These are phyloP conservation scores for Hydrangea macrophylla DNA, from an alignment of 148 eudicot genomes.

Conservation along the genomic window DNA sequence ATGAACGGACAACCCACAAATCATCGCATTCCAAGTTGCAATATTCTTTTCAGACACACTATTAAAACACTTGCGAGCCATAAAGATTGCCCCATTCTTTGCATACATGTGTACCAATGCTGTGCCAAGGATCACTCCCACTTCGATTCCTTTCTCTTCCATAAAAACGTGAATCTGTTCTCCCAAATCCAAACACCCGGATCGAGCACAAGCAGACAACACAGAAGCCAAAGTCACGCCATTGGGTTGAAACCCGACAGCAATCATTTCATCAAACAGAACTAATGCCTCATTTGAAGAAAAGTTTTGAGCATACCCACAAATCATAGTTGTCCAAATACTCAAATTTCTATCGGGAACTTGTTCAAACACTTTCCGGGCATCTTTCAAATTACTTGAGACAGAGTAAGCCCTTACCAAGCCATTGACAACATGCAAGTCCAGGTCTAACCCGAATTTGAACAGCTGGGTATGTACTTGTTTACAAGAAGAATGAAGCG, in stretches of 20 bases:
- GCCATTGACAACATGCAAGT: constrained; percentile 61
- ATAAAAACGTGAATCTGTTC: constrained; percentile 48
- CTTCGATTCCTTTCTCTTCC: constrained; percentile 34
- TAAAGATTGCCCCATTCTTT: constrained; percentile 56
- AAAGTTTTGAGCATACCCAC: constrained; percentile 70
- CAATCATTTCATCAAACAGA: constrained; percentile 56
- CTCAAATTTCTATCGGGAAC: constrained; percentile 54
- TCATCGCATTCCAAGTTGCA: constrained; percentile 85
- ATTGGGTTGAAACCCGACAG: constrained; percentile 56
- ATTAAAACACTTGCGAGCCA: constrained; percentile 56
- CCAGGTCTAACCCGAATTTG: constrained; percentile 50
- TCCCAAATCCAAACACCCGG: constrained; percentile 69
- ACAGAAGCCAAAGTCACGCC: constrained; percentile 64
- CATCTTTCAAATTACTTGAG: constrained; percentile 22
- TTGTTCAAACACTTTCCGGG: constrained; percentile 65
- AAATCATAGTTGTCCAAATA: constrained; percentile 75
- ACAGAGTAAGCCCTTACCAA: constrained; percentile 52
- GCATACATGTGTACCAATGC: constrained; percentile 85
- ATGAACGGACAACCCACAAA: constrained; percentile 76
- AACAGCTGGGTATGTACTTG: constrained; percentile 53
- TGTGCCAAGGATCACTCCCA: constrained; percentile 71
- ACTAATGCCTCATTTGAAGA: constrained; percentile 43
- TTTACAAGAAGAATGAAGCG: constrained; percentile 27
- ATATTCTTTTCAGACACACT: constrained; percentile 56
- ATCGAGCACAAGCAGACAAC: constrained; percentile 72